Percentiles rank a stretch among this genome's conserved stretches.
Conservation (phyloP, 352 stramenopile species). For the Phytophthora lateralis region DNA sequence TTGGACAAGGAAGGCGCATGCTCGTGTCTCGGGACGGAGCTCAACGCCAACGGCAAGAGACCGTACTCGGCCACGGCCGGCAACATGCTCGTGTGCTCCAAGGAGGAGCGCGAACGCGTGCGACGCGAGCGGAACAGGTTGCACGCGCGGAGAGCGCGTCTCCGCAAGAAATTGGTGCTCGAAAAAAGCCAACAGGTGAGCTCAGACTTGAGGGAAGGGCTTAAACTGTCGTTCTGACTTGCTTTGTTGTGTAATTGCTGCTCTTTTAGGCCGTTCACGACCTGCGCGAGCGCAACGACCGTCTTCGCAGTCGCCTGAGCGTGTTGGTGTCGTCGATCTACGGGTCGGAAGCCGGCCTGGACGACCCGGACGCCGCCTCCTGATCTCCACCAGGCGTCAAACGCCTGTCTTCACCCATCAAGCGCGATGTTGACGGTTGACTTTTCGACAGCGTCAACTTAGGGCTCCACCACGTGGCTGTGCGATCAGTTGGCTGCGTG, state of each 20-base stretch:
- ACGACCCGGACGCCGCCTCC: slow-evolving; percentile 32
- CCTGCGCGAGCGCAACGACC: slow-evolving; percentile 65
- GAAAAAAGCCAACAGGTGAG: slow-evolving; percentile 76
- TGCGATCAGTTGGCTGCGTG: neutral
- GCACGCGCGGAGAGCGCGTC: slow-evolving; percentile 69
- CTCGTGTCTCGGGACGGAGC: slow-evolving; percentile 26
- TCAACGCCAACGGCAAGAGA: slow-evolving; percentile 54
- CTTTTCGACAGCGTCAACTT: slow-evolving; percentile 14
- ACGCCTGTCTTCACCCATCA: slow-evolving; percentile 21
- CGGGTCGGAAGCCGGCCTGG: slow-evolving; percentile 35
- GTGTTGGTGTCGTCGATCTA: slow-evolving; percentile 75
- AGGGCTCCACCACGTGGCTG: neutral
- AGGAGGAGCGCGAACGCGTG: slow-evolving; percentile 74
- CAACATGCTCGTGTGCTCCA: slow-evolving; percentile 51
- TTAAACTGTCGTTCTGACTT: slow-evolving; percentile 11
- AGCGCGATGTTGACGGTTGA: slow-evolving; percentile 12
- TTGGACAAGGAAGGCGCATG: slow-evolving; percentile 39
- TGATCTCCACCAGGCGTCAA: slow-evolving; percentile 28
- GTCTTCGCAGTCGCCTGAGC: slow-evolving; percentile 59
- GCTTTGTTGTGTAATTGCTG: slow-evolving; percentile 11
- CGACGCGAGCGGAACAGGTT: slow-evolving; percentile 77
- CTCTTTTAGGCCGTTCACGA: slow-evolving; percentile 58
- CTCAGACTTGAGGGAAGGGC: neutral
- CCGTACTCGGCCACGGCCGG: slow-evolving; percentile 30
- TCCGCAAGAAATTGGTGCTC: slow-evolving; percentile 84